A percentile compares a stretch with the other conserved stretches of the same genome.
These are phyloP conservation scores for Ballota nigra DNA, from an alignment of 257 asterid genomes.

Conservation along the genomic window DNA sequence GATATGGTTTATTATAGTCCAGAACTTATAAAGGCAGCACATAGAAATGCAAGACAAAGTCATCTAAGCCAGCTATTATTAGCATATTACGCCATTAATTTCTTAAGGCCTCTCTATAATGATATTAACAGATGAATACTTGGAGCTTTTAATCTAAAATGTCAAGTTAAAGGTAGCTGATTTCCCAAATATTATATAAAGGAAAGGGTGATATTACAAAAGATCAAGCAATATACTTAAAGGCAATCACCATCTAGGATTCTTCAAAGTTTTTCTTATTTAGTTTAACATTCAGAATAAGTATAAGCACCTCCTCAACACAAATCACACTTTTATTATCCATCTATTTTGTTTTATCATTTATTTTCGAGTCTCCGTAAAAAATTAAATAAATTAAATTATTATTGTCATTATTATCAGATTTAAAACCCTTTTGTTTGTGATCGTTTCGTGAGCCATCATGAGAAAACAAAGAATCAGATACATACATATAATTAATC, in stretches of 20 bases:
- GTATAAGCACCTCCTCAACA: not conserved
- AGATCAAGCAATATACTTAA: not conserved
- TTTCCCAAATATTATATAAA: not conserved
- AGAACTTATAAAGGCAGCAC: not conserved
- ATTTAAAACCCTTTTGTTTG: not conserved
- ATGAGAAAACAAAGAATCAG: not conserved
- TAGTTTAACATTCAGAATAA: not conserved
- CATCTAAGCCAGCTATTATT: not conserved
- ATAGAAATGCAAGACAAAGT: not conserved
- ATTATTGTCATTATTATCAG: not conserved
- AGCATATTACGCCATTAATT: not conserved
- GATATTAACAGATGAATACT: not conserved
- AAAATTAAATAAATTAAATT: no score
- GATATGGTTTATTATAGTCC: slow-evolving; percentile 15
- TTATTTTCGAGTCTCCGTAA: no score
- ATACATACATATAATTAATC: not conserved
- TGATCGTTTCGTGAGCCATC: not conserved
- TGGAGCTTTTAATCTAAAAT: slow-evolving; percentile 3
- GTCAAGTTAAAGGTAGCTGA: not conserved
- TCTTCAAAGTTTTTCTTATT: not conserved
- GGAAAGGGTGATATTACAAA: not conserved
- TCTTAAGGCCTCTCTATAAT: not conserved
- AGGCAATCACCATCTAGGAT: not conserved
- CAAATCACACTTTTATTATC: not conserved
- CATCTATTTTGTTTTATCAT: not conserved